Percentiles rank a stretch among this genome's conserved stretches.
phyloP scores from a whole-genome alignment of 768 basidiomycete species.

The Phaeotremella skinneri region DNA sequence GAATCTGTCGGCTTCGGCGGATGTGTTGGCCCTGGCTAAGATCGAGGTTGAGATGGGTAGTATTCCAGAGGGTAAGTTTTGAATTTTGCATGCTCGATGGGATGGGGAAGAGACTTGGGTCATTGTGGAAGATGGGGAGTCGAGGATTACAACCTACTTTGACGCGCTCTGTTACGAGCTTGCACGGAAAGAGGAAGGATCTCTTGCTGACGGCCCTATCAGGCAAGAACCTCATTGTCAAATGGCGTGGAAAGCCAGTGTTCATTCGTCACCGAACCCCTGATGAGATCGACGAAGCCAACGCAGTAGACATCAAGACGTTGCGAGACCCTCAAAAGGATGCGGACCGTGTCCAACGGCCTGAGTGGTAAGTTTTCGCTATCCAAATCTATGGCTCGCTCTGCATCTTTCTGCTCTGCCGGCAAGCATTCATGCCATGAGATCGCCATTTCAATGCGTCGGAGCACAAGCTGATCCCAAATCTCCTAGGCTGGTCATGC shows the following conservation, averaged over 20 bases:
- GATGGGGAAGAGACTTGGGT: not conserved
- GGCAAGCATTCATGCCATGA: not conserved
- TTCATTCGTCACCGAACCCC: conserved; percentile 95
- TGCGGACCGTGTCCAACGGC: conserved; percentile 82
- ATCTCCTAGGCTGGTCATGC: conserved; percentile 54
- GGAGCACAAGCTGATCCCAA: conserved; percentile 11
- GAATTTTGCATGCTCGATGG: not conserved
- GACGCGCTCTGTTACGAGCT: too few relatives aligned
- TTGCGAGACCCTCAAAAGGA: conserved; percentile 91
- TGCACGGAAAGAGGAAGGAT: too few relatives aligned
- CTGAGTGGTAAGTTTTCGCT: conserved; percentile 82
- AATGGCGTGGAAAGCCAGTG: conserved; percentile 99
- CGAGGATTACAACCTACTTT: too few relatives aligned
- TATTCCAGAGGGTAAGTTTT: conserved; percentile 81
- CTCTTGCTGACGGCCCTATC: too few relatives aligned
- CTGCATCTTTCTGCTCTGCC: not conserved
- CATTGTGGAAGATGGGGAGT: too few relatives aligned
- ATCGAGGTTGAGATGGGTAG: conserved; percentile 84
- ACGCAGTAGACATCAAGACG: conserved; percentile 73
- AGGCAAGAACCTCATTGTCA: conserved; percentile 51
- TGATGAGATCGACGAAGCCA: conserved; percentile 90
- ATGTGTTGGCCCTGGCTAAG: conserved; percentile 96
- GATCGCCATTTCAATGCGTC: not conserved
- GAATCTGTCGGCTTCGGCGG: conserved; percentile 95
- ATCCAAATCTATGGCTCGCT: not conserved